Evolutionary conservation across 257 asterid species (phyloP).

Genomic region (Capsicum pubescens): DNA sequence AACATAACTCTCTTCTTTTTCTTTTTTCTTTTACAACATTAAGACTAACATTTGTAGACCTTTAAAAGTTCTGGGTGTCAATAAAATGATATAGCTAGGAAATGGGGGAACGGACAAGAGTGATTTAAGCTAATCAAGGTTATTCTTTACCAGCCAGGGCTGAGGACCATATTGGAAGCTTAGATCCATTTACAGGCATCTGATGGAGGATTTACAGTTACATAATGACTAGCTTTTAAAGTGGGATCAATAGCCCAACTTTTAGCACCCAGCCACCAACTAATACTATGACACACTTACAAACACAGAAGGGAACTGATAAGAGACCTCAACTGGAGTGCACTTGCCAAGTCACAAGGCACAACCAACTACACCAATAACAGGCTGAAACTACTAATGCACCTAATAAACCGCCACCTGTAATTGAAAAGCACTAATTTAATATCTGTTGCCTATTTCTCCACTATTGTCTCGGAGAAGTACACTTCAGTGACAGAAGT

Average conservation of each 20-base stretch:
- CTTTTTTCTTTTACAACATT: not conserved
- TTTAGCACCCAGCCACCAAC: not conserved
- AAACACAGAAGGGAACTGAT: conserved; percentile 21
- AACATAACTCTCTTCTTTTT: not conserved
- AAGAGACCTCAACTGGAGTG: conserved; percentile 6
- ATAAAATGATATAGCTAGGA: not conserved
- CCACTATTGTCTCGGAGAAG: not conserved
- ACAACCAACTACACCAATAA: conserved; percentile 21
- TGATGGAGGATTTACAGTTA: not conserved
- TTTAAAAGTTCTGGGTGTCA: not conserved
- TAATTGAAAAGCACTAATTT: conserved; percentile 1
- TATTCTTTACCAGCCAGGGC: not conserved
- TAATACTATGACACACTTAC: not conserved
- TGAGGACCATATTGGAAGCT: not conserved
- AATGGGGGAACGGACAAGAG: not conserved
- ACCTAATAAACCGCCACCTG: not conserved
- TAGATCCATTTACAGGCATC: not conserved
- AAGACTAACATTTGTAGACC: not conserved
- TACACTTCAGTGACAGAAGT: not conserved
- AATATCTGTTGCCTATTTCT: not conserved
- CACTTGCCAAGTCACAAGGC: not conserved
- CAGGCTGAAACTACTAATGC: conserved; percentile 14
- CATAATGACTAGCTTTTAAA: conserved; percentile 1
- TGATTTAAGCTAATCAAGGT: not conserved
- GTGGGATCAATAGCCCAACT: not conserved